Evolutionary conservation across 1,139 yeast genomes (phyloP).

Genomic region (Ashbya aceris): DNA sequence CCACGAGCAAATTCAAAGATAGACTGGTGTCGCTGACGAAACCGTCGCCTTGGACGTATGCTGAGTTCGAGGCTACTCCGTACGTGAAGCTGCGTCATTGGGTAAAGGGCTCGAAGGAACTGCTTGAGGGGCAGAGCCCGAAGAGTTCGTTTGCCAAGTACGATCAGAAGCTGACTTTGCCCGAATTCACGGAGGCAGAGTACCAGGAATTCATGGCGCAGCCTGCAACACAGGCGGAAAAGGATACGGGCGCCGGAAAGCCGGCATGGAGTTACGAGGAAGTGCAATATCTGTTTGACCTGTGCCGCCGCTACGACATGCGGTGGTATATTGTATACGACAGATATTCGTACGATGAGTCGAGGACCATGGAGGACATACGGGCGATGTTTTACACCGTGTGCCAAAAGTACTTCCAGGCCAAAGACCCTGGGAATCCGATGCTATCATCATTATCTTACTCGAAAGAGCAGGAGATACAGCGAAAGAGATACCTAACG

Average conservation of each 20-base stretch:
- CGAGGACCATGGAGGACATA: conserved; percentile 55
- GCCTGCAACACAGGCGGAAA: conserved; percentile 24
- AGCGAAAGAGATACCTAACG: conserved; percentile 72
- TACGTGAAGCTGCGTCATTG: conserved; percentile 65
- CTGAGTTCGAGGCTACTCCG: conserved; percentile 49
- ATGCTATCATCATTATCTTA: conserved; percentile 38
- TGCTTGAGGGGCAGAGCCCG: conserved; percentile 32
- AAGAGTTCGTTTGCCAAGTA: conserved; percentile 66
- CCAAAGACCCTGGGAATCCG: conserved; percentile 35
- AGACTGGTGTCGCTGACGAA: conserved; percentile 50
- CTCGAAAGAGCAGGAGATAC: conserved; percentile 59
- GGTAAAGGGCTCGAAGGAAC: conserved; percentile 67
- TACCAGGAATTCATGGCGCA: conserved; percentile 42
- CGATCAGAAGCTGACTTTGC: conserved; percentile 61
- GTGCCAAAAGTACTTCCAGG: conserved; percentile 33
- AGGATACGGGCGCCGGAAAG: conserved; percentile 14
- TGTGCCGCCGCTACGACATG: conserved; percentile 66
- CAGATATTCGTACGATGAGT: conserved; percentile 43
- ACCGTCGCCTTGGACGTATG: conserved; percentile 76
- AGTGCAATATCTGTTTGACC: conserved; percentile 62
- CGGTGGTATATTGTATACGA: conserved; percentile 84
- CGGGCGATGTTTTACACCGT: conserved; percentile 71
- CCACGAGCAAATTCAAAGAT: conserved; percentile 53
- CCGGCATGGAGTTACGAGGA: conserved; percentile 64
- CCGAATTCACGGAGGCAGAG: conserved; percentile 60